Evolutionary conservation across 768 basidiomycete species (phyloP).

Genomic region (Lanmaoa rubissima): DNA sequence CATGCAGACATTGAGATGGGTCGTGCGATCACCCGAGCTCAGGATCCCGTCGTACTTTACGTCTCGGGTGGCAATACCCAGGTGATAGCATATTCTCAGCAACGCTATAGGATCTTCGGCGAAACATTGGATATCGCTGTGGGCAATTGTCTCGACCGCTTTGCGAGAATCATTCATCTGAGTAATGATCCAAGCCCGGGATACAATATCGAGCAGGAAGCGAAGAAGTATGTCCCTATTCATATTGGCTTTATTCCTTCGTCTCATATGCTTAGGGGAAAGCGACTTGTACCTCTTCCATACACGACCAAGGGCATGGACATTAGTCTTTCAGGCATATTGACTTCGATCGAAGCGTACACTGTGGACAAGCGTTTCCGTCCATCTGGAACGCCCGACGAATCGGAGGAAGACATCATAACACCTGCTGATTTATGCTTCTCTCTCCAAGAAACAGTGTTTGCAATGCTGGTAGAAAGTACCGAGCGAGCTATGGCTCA

Average conservation of each 20-base stretch:
- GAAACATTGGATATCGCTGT: constrained; percentile 99
- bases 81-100: constrained; percentile 97
- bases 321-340: constrained; percentile 89
- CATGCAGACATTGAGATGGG: constrained; percentile 96
- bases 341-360: constrained; percentile 85
- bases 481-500: constrained; percentile 99
- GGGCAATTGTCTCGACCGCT: constrained; percentile 96
- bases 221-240: constrained; percentile 65
- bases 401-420: constrained; percentile 61
- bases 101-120: constrained; percentile 97
- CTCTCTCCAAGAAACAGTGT: constrained; percentile 94
- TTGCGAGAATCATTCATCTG: constrained; percentile 90
- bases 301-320: constrained; percentile 99
- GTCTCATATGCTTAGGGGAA: constrained; percentile 56
- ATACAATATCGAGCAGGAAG: constrained; percentile 95
- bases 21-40: constrained; percentile 88
- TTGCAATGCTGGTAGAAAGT: constrained; percentile 98
- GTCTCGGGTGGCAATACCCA: constrained; percentile 99
- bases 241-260: neutral
- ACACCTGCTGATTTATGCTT: constrained; percentile 97
- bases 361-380: constrained; percentile 84
- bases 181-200: constrained; percentile 96
- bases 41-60: constrained; percentile 94
- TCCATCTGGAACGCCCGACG: constrained; percentile 37
- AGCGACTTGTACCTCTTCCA: constrained; percentile 76